These are phyloP conservation scores for Excoecaria agallocha DNA, from an alignment of 345 rosid species.

Conservation along the genomic window DNA sequence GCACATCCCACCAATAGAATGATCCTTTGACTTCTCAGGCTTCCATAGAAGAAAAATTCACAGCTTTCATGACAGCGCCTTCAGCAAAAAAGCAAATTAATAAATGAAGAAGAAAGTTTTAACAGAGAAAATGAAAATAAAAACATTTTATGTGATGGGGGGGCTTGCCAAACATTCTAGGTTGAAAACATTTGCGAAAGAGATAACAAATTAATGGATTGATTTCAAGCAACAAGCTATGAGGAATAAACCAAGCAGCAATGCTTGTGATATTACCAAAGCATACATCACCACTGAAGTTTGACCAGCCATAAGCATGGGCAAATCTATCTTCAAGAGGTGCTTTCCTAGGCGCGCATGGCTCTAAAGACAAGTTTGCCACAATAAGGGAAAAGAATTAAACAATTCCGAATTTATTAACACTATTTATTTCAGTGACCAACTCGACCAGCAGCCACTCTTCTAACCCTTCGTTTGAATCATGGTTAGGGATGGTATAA, in stretches of 20 bases:
- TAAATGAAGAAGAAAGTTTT: not conserved
- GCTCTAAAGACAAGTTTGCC: not conserved
- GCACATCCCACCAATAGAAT: constrained; percentile 9
- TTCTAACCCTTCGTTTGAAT: not conserved
- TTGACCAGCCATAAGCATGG: not conserved
- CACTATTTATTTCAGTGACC: not conserved
- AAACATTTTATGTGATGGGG: not conserved
- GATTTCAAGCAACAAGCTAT: not conserved
- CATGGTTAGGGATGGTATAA: too few relatives aligned
- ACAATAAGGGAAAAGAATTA: not conserved
- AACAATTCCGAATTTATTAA: not conserved
- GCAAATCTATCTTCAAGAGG: too few relatives aligned
- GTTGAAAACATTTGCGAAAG: too few relatives aligned
- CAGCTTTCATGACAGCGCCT: not conserved
- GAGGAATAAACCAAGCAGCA: not conserved
- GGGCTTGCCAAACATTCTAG: not conserved
- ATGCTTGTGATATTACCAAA: not conserved
- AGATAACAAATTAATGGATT: too few relatives aligned
- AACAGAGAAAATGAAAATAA: not conserved
- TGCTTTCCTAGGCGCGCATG: not conserved
- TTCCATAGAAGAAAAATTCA: constrained; percentile 1
- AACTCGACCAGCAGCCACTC: not conserved
- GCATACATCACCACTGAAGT: not conserved
- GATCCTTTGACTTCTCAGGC: constrained; percentile 2
- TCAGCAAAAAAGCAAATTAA: not conserved